A percentile compares a stretch with the other conserved stretches of the same genome.
These are phyloP conservation scores for Phytophthora kernoviae DNA, from an alignment of 352 stramenopile species.

Conservation along the genomic window DNA sequence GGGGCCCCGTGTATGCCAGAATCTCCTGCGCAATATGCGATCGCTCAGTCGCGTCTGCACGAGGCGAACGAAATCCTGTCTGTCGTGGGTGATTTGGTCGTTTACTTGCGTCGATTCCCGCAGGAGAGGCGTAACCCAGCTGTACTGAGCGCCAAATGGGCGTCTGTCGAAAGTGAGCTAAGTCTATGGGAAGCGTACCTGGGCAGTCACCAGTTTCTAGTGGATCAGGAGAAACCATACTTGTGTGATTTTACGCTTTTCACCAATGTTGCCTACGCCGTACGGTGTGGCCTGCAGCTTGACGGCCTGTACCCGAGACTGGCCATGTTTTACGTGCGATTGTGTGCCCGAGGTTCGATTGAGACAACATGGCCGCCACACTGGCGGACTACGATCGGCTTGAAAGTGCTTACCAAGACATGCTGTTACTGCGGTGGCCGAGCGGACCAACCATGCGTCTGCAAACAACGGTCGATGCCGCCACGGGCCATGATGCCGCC, in stretches of 20 bases:
- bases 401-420: constrained; percentile 78
- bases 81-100: constrained; percentile 78
- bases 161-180: constrained; percentile 68
- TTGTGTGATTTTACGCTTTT: constrained; percentile 86
- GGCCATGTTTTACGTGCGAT: constrained; percentile 78
- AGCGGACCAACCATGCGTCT: constrained; percentile 39
- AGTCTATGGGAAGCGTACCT: constrained; percentile 83
- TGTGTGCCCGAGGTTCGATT: constrained; percentile 73
- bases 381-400: constrained; percentile 75
- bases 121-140: constrained; percentile 55
- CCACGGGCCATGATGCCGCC: constrained; percentile 13
- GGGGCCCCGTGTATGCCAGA: constrained; percentile 51
- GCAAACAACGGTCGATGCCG: constrained; percentile 31
- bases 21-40: constrained; percentile 55
- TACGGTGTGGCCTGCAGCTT: constrained; percentile 83
- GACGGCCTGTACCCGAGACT: constrained; percentile 80
- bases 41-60: constrained; percentile 79
- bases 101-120: constrained; percentile 79
- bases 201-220: constrained; percentile 62
- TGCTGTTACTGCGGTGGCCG: constrained; percentile 64
- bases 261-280: constrained; percentile 86
- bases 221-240: constrained; percentile 63
- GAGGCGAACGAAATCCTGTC: constrained; percentile 88
- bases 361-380: constrained; percentile 85
- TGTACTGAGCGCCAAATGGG: constrained; percentile 77